Evolutionary conservation across 2,329 filamentous ascomycete genomes (phyloP).

Genomic region (Podosphaera fusca): DNA sequence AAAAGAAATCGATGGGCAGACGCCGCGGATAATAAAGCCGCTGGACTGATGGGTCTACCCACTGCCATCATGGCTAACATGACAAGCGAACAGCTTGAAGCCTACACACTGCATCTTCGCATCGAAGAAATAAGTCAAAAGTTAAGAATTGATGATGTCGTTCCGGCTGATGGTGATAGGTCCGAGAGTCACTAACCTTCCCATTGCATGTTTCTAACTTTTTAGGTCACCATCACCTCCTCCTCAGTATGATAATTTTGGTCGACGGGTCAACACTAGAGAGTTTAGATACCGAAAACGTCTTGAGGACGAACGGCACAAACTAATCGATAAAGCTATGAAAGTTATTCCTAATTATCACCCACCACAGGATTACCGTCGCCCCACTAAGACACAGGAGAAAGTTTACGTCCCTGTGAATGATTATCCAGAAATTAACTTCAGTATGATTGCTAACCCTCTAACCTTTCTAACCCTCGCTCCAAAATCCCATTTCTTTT

Average conservation of each 20-base stretch:
- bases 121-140: constrained; percentile 99
- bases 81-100: constrained; percentile 95
- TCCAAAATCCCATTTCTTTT: constrained; percentile 17
- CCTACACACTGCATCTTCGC: constrained; percentile 84
- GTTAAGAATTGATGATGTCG: constrained; percentile 95
- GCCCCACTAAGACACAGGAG: constrained; percentile 98
- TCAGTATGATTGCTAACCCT: constrained; percentile 99
- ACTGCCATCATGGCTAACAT: constrained; percentile 94
- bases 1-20: constrained; percentile 99
- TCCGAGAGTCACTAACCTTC: constrained; percentile 23
- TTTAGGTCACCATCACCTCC: constrained; percentile 77
- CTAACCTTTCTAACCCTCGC: constrained; percentile 46
- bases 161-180: constrained; percentile 89
- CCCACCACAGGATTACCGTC: constrained; percentile 91
- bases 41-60: constrained; percentile 87
- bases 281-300: constrained; percentile 97
- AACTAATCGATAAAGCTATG: constrained; percentile 96
- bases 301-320: constrained; percentile 95
- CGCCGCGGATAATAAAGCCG: constrained; percentile 92
- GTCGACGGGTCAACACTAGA: constrained; percentile 95
- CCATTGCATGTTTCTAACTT: constrained; percentile 4
- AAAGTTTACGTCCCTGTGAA: constrained; percentile 99
- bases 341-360: constrained; percentile 99
- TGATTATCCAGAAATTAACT: constrained; percentile 99
- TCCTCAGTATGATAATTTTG: constrained; percentile 97